Evolutionary conservation across 257 asterid genomes (phyloP).

Genomic region (Solanum bulbocastanum): DNA sequence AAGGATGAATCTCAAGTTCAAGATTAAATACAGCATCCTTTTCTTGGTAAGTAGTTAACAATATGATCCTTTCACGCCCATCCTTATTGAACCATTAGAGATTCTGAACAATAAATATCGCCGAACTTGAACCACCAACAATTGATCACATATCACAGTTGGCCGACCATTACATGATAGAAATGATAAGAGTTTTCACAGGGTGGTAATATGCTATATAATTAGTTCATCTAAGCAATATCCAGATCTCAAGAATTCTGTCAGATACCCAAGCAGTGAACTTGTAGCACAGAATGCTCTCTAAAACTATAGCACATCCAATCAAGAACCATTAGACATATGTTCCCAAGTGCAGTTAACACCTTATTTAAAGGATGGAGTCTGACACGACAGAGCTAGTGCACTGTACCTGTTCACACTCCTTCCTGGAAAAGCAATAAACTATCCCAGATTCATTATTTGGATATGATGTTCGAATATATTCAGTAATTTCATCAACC

Average conservation of each 20-base stretch:
- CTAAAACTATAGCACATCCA: background rate
- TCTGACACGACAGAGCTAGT: background rate
- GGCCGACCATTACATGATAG: background rate
- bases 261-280: background rate
- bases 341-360: background rate
- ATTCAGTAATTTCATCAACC: slow-evolving; percentile 80
- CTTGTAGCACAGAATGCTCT: background rate
- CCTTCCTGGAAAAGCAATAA: slow-evolving; percentile 95
- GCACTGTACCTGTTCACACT: slow-evolving; percentile 77
- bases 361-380: background rate
- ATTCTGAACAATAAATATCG: background rate
- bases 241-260: background rate
- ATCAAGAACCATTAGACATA: background rate
- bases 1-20: background rate
- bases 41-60: background rate
- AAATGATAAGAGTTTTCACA: background rate
- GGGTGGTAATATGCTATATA: background rate
- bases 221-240: background rate
- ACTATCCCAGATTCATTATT: slow-evolving; percentile 94
- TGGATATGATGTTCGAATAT: slow-evolving; percentile 65
- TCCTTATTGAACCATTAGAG: background rate
- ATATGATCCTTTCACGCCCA: background rate
- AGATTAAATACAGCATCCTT: background rate
- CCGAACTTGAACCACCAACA: background rate
- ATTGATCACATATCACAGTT: background rate